Conservation (phyloP, 1,284 basidiomycete species). For the Heterobasidion occidentale region DNA sequence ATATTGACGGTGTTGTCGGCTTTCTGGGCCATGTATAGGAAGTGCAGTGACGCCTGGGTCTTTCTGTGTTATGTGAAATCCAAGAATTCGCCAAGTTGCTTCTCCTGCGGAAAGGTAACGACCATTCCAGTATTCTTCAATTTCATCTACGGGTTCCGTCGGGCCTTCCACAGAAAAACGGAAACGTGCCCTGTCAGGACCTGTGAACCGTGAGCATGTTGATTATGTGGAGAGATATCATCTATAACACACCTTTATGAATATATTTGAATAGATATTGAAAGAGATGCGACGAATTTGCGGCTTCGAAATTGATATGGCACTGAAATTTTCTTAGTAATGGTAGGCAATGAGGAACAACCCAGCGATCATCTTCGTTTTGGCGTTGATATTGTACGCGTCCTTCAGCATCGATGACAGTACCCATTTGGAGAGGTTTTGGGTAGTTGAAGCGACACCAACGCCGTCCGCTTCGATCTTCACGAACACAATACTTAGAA, state of each 20-base stretch:
- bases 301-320: constrained; percentile 31
- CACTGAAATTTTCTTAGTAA: constrained; percentile 21
- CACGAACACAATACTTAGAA: constrained; percentile 10
- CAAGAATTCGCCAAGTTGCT: no score
- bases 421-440: constrained; percentile 13
- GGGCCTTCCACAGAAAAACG: no score
- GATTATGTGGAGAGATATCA: no score
- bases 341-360: constrained; percentile 24
- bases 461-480: neutral
- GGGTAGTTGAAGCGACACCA: constrained; percentile 26
- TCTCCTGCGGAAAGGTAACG: no score
- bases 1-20: no score
- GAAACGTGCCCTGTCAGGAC: no score
- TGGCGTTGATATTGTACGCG: constrained; percentile 19
- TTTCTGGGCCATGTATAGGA: no score
- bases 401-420: constrained; percentile 16
- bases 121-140: no score
- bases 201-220: no score
- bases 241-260: constrained; percentile 33
- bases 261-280: constrained; percentile 34
- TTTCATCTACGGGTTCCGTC: no score
- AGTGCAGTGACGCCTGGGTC: no score
- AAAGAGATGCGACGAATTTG: constrained; percentile 22
- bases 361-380: constrained; percentile 16
- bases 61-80: no score